Percentiles rank a stretch among this genome's conserved stretches.
Evolutionary conservation across 108 stramenopile species (phyloP).

Genomic region (Conticribra weissflogii): DNA sequence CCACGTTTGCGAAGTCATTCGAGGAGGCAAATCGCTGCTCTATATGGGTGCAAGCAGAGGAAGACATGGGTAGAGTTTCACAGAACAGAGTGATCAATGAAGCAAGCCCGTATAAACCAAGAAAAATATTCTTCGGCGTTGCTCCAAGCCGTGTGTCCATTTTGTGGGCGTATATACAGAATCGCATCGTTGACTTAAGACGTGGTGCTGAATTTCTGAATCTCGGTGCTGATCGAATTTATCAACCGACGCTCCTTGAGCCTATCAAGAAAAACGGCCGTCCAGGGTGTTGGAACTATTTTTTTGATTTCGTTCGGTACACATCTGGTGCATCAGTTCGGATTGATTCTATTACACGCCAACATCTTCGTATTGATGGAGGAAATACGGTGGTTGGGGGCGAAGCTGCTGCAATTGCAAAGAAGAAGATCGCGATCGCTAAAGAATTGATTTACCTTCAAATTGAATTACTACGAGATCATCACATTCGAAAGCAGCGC

Average conservation of each 20-base stretch:
- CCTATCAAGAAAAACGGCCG: slow-evolving; percentile 39
- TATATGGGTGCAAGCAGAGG: slow-evolving; percentile 81
- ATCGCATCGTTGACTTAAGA: slow-evolving; percentile 59
- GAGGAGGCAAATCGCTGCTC: slow-evolving; percentile 70
- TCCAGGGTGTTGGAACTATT: slow-evolving; percentile 34
- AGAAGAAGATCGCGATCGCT: slow-evolving; percentile 62
- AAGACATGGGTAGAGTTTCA: slow-evolving; percentile 79
- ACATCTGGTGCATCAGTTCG: slow-evolving; percentile 60
- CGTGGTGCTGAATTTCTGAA: slow-evolving; percentile 76
- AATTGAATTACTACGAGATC: slow-evolving; percentile 79
- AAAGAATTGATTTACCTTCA: slow-evolving; percentile 79
- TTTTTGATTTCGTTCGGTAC: slow-evolving; percentile 75
- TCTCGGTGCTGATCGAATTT: slow-evolving; percentile 73
- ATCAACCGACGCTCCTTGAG: slow-evolving; percentile 59
- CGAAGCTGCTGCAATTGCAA: slow-evolving; percentile 23
- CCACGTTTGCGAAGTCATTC: slow-evolving; percentile 73
- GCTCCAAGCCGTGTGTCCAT: slow-evolving; percentile 58
- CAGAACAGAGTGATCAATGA: slow-evolving; percentile 53
- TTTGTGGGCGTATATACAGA: slow-evolving; percentile 62
- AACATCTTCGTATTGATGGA: slow-evolving; percentile 78
- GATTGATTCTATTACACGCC: slow-evolving; percentile 71
- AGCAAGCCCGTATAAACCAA: slow-evolving; percentile 51
- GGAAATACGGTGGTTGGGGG: slow-evolving; percentile 29
- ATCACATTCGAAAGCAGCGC: slow-evolving; percentile 65
- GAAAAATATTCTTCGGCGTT: slow-evolving; percentile 78